A percentile compares a stretch with the other conserved stretches of the same genome.
Conservation (phyloP, 2,329 filamentous ascomycete species). For the Daldinia sp. region DNA sequence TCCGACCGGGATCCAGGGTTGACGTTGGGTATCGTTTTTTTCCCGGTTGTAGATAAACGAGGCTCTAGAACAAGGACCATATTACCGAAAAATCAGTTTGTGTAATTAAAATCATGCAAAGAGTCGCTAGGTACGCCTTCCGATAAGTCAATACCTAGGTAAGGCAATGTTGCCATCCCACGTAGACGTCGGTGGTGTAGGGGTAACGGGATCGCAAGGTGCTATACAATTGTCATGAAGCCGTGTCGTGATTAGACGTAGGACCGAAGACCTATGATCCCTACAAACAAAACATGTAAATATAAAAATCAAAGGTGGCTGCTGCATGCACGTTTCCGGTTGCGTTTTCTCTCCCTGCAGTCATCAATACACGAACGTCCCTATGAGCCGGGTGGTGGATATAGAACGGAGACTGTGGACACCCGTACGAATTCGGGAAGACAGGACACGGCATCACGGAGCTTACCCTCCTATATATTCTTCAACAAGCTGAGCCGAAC, state of each 20-base stretch:
- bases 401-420: conserved; percentile 8
- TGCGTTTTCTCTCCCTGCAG: not conserved
- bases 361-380: conserved; percentile 5
- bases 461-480: conserved; percentile 9
- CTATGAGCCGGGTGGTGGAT: conserved; percentile 4
- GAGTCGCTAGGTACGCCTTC: conserved; percentile 20
- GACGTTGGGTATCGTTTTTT: conserved; percentile 28
- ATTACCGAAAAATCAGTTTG: conserved; percentile 8
- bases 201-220: not conserved
- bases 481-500: conserved; percentile 4
- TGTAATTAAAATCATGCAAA: conserved; percentile 16
- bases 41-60: conserved; percentile 24
- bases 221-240: not conserved
- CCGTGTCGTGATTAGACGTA: not conserved
- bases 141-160: conserved; percentile 1
- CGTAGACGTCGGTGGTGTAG: not conserved
- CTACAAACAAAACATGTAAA: not conserved
- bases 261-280: not conserved
- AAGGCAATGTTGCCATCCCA: conserved; percentile 1
- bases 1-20: conserved; percentile 19
- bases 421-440: not conserved
- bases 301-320: conserved; percentile 1
- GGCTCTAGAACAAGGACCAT: conserved; percentile 24
- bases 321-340: not conserved
- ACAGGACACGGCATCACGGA: conserved; percentile 20